Evolutionary conservation across 495 filamentous ascomycete genomes (phyloP).

Genomic region (Penicillium coprophilum): DNA sequence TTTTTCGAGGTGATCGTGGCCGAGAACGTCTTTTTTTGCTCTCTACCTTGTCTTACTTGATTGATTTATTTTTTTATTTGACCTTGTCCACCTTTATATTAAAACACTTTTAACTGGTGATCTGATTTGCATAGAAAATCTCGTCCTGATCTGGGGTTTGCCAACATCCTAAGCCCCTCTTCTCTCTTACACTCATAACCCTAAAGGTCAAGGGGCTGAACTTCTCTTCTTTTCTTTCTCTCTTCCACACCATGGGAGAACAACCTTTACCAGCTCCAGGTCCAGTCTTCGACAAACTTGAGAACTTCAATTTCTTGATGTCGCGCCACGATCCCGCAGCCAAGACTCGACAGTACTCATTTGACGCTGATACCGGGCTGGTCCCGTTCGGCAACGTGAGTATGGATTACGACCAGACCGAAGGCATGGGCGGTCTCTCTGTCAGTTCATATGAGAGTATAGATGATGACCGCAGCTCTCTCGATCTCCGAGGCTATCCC

Average conservation of each 20-base stretch:
- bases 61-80: conserved; percentile 7
- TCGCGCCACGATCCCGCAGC: conserved; percentile 41
- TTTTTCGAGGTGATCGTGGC: conserved; percentile 7
- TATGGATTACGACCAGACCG: conserved; percentile 50
- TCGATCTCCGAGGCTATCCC: conserved; percentile 47
- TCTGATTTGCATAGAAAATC: conserved; percentile 8
- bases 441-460: conserved; percentile 53
- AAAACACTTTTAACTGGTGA: conserved; percentile 8
- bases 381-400: conserved; percentile 39
- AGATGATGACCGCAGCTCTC: conserved; percentile 45
- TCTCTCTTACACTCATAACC: conserved; percentile 6
- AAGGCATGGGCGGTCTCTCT: conserved; percentile 49
- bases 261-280: conserved; percentile 30
- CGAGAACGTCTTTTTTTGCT: conserved; percentile 8
- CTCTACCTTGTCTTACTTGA: not conserved
- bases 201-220: conserved; percentile 14
- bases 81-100: conserved; percentile 12
- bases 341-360: conserved; percentile 45
- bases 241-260: conserved; percentile 35
- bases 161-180: conserved; percentile 2
- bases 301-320: conserved; percentile 47
- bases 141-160: conserved; percentile 29
- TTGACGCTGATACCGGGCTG: conserved; percentile 44
- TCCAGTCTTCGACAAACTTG: conserved; percentile 37
- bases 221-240: conserved; percentile 6